A percentile compares a stretch with the other conserved stretches of the same genome.
Evolutionary conservation across 345 rosid genomes (phyloP).

Genomic region (Eucalyptus albens): DNA sequence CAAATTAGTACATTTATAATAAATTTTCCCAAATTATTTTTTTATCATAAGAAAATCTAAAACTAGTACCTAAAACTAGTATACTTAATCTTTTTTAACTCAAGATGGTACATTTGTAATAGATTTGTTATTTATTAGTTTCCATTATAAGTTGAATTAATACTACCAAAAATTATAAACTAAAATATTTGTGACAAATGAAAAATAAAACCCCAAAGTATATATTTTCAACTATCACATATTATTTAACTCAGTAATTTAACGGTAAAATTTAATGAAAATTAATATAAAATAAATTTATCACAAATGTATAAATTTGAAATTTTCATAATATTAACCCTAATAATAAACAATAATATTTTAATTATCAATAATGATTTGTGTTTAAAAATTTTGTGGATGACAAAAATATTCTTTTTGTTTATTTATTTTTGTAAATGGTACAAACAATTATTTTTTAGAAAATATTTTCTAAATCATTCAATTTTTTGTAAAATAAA

Average conservation of each 20-base stretch:
- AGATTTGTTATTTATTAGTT: rapidly evolving
- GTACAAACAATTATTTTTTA: background rate
- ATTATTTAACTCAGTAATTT: rapidly evolving
- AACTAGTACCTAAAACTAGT: too few species aligned
- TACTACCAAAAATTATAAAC: rapidly evolving
- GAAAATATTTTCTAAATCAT: background rate
- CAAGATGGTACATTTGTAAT: rapidly evolving
- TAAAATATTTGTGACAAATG: rapidly evolving
- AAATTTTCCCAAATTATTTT: too few species aligned
- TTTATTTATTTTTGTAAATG: too few species aligned
- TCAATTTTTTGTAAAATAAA: rapidly evolving
- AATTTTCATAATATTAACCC: rapidly evolving
- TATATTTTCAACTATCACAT: rapidly evolving
- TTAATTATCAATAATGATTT: background rate
- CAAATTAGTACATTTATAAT: too few species aligned
- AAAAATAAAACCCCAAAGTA: rapidly evolving
- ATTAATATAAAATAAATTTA: too few species aligned
- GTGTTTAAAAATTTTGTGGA: rapidly evolving
- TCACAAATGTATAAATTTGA: rapidly evolving
- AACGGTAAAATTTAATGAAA: rapidly evolving
- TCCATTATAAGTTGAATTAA: rapidly evolving
- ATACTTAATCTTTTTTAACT: too few species aligned
- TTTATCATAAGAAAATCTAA: too few species aligned
- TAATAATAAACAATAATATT: background rate
- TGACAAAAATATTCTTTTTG: too few species aligned